These are phyloP conservation scores for Phytophthora constricta DNA, from an alignment of 352 stramenopile genomes.

Conservation along the genomic window DNA sequence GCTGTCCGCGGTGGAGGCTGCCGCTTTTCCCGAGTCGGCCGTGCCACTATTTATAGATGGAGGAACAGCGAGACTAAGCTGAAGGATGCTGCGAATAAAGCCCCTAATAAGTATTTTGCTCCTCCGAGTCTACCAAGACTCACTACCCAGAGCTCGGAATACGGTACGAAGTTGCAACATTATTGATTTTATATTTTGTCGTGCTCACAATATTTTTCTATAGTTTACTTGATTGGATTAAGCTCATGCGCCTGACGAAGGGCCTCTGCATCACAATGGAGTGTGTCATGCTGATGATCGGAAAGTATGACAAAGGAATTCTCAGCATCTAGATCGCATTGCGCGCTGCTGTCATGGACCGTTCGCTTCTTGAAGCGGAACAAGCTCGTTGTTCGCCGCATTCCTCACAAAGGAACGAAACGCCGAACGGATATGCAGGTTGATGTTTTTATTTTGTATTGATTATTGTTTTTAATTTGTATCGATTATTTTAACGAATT, in stretches of 20 bases:
- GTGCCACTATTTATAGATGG: constrained; percentile 8
- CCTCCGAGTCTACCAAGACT: not conserved
- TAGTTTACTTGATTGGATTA: constrained; percentile 7
- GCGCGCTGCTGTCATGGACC: not conserved
- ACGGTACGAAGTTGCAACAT: no score
- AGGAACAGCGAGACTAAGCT: not conserved
- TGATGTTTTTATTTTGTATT: no score
- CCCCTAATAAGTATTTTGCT: constrained; percentile 4
- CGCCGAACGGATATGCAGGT: constrained; percentile 1
- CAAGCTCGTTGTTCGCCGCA: constrained; percentile 8
- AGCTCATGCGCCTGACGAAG: constrained; percentile 1
- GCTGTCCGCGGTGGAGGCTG: no score
- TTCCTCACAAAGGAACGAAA: constrained; percentile 5
- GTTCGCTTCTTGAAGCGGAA: constrained; percentile 14
- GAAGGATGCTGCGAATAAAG: not conserved
- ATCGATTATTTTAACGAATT: not conserved
- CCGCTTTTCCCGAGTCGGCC: no score
- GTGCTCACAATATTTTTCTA: not conserved
- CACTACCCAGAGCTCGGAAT: constrained; percentile 2
- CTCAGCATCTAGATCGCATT: not conserved
- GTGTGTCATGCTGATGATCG: constrained; percentile 16
- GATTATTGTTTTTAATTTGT: not conserved
- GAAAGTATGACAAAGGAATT: constrained; percentile 1
- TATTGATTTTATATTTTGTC: constrained; percentile 1
- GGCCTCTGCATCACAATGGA: constrained; percentile 4